Evolutionary conservation across 1,284 basidiomycete species (phyloP), one percentile per base, ranked within the genome.

Genomic region (Ceratobasidium sp.): DNA sequence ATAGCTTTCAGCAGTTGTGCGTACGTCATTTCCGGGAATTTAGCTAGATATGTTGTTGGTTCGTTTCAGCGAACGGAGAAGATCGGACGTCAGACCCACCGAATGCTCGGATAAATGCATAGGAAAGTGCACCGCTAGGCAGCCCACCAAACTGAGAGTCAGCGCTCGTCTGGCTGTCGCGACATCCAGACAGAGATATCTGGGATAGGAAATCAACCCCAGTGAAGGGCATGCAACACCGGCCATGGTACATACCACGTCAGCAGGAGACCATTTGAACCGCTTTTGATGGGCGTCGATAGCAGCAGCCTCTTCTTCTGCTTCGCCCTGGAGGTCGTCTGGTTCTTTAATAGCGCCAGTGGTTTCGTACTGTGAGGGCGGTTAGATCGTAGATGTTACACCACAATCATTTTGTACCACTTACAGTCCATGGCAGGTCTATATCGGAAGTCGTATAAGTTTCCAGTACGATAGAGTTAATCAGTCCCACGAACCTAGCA

Each of bases 191-290:
- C 31, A 73, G 22, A 6, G 69, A 73, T 5, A 73, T 39, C 69
- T 73, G 39, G 14, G 39, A 27, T 62, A 2, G 14, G 29, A 29
- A 14, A 16, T 59, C 27, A 71, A 39, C 16, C 2, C 24, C n/a
- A 19, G 29, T 9, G 16, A 61, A 39, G 11, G 8, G 27, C 2
- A 39, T 14, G 14, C 3, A 39, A 8, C 1, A 1, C 34, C 2
- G 5, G 6, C 6, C 27, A 27, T 62, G 9, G 13, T 43, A 53
- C 69, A 43, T 53, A 73, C 69, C 58, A 73, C 69, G 48, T 73
- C 69, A 11, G 69, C 69, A 62, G 69, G 69, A 27, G 69, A 73
- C 69, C 69, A 73, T 24, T 73, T 73, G 69, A 73, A 73, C 11
- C 59, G 41, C 34, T 73, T 73, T 19, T 73, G 69, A 58, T 58